Evolutionary conservation across 164 flowering plant species (phyloP).

Genomic region (Dillenia suffruticosa): DNA sequence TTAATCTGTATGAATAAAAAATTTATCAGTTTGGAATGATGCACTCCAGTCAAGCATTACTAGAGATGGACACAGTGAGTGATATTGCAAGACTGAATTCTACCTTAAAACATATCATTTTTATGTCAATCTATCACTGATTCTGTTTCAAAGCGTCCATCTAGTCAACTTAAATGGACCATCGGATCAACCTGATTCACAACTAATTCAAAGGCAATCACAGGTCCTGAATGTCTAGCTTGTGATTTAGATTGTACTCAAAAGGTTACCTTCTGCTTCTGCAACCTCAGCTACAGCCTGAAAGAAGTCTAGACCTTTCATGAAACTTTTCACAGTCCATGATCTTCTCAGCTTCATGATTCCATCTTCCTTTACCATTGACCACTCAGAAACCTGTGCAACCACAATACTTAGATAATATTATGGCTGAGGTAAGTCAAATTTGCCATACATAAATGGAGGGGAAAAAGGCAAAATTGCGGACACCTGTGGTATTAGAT

Average conservation of each 20-base stretch:
- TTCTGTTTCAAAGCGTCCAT: no score
- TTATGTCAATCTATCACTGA: no score
- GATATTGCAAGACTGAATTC: no score
- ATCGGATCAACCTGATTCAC: no score
- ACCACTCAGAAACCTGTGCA: conserved; percentile 80
- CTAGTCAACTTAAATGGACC: no score
- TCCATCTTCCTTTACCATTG: conserved; percentile 61
- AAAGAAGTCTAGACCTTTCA: conserved; percentile 83
- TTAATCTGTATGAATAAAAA: no score
- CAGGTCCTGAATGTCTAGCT: no score
- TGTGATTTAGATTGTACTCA: not conserved
- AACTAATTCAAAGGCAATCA: no score
- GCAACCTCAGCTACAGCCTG: conserved; percentile 79
- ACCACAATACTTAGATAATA: not conserved
- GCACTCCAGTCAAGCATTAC: no score
- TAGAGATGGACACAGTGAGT: no score
- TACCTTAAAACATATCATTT: no score
- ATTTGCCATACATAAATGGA: not conserved
- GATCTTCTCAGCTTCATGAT: conserved; percentile 53
- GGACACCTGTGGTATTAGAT: conserved; percentile 50
- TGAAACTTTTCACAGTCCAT: conserved; percentile 87
- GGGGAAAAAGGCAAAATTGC: not conserved
- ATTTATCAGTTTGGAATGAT: no score
- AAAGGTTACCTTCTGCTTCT: conserved; percentile 75
- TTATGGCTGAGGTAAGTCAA: not conserved